A percentile compares a stretch with the other conserved stretches of the same genome.
Conservation (phyloP, 495 filamentous ascomycete species). For the Aspergillus sclerotiicarbonarius region DNA sequence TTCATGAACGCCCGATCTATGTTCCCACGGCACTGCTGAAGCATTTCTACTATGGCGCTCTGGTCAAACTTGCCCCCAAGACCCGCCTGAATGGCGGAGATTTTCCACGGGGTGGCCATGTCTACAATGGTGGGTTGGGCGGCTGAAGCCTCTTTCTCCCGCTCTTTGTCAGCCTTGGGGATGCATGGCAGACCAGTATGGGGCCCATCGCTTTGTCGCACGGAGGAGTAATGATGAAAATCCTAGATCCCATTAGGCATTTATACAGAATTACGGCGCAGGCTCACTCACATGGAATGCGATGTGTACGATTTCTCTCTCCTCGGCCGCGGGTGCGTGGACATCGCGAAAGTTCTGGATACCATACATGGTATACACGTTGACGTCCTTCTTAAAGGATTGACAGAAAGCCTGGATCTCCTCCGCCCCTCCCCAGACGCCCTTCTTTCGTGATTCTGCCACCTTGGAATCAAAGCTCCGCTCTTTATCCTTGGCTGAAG, state of each 20-base stretch:
- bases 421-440: slow-evolving; percentile 70
- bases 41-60: slow-evolving; percentile 52
- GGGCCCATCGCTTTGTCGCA: slow-evolving; percentile 60
- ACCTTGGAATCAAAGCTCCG: slow-evolving; percentile 62
- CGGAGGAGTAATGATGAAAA: slow-evolving; percentile 76
- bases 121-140: slow-evolving; percentile 16
- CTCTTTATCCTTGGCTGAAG: slow-evolving; percentile 56
- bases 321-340: slow-evolving; percentile 41
- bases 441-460: slow-evolving; percentile 56
- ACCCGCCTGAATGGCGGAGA: slow-evolving; percentile 55
- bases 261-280: neutral
- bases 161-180: slow-evolving; percentile 20
- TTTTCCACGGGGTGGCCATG: slow-evolving; percentile 56
- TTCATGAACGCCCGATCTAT: slow-evolving; percentile 58
- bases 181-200: slow-evolving; percentile 56
- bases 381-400: slow-evolving; percentile 60
- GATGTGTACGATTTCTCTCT: slow-evolving; percentile 55
- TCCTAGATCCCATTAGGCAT: slow-evolving; percentile 14
- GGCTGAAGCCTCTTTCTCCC: slow-evolving; percentile 14
- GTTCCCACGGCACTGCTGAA: slow-evolving; percentile 60
- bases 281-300: slow-evolving; percentile 64
- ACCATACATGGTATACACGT: slow-evolving; percentile 57
- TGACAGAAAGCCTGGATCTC: slow-evolving; percentile 68
- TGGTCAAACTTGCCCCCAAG: slow-evolving; percentile 56
- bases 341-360: slow-evolving; percentile 47